These are phyloP conservation scores for Myxozyma neglecta DNA, from an alignment of 805 yeast species.

Conservation along the genomic window DNA sequence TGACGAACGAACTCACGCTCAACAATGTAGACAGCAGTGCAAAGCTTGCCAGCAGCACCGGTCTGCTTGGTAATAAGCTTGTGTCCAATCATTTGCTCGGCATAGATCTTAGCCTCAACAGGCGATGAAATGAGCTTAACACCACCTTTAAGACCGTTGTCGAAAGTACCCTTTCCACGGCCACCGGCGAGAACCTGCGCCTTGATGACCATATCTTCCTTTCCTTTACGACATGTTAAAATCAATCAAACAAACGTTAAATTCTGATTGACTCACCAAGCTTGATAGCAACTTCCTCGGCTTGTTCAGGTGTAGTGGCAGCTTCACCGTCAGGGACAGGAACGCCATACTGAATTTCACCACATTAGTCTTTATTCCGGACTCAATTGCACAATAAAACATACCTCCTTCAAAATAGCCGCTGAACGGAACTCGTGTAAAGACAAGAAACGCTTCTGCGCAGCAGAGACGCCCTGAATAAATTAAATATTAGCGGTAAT, in stretches of 20 bases:
- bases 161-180: constrained; percentile 98
- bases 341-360: constrained; percentile 61
- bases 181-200: constrained; percentile 99
- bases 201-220: constrained; percentile 86
- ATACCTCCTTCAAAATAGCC: constrained; percentile 58
- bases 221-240: constrained; percentile 32
- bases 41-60: constrained; percentile 95
- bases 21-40: constrained; percentile 92
- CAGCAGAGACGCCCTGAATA: constrained; percentile 2
- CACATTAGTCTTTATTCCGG: not conserved
- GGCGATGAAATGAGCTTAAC: constrained; percentile 84
- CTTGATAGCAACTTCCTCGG: constrained; percentile 74
- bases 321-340: constrained; percentile 91
- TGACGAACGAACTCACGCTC: constrained; percentile 91
- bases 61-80: constrained; percentile 97
- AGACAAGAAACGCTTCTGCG: constrained; percentile 67
- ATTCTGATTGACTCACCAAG: constrained; percentile 41
- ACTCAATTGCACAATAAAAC: not conserved
- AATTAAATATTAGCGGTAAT: not conserved
- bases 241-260: not conserved
- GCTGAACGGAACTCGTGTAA: constrained; percentile 97
- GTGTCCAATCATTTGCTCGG: constrained; percentile 86
- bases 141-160: constrained; percentile 94
- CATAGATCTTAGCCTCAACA: constrained; percentile 81
- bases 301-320: constrained; percentile 86